Conservation (phyloP, 2,329 filamentous ascomycete species). For the Aspergillus carbonarius region DNA sequence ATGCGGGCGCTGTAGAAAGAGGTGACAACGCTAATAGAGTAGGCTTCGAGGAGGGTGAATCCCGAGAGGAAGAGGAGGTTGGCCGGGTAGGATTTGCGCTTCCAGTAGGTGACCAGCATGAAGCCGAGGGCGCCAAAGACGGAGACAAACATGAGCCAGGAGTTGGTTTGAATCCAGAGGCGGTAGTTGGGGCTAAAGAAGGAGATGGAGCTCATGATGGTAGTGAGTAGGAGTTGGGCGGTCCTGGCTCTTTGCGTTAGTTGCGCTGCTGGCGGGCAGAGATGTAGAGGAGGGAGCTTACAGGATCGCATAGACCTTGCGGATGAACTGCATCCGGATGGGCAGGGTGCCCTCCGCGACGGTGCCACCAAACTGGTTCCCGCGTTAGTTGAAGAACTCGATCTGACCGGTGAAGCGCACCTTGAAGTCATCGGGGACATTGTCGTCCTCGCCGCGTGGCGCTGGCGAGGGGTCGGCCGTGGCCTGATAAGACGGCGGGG, state of each 20-base stretch:
- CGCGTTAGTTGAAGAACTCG: neutral
- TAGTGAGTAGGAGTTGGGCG: conserved; percentile 86
- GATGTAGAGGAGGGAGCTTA: conserved; percentile 38
- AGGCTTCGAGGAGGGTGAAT: conserved; percentile 91
- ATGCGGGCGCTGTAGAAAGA: conserved; percentile 83
- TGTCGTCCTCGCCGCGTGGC: conserved; percentile 79
- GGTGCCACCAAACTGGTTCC: conserved; percentile 75
- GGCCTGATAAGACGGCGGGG: conserved; percentile 78
- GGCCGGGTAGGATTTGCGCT: conserved; percentile 89
- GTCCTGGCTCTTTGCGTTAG: conserved; percentile 51
- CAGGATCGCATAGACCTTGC: conserved; percentile 97
- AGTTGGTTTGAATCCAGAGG: conserved; percentile 79
- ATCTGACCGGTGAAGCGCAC: conserved; percentile 42
- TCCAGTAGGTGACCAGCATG: conserved; percentile 89
- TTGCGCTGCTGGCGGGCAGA: neutral
- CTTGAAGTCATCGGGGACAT: conserved; percentile 97
- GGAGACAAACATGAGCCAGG: conserved; percentile 82
- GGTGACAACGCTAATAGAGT: conserved; percentile 87
- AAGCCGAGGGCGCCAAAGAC: conserved; percentile 80
- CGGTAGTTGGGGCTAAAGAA: conserved; percentile 82
- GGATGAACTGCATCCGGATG: conserved; percentile 93
- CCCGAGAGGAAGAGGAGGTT: conserved; percentile 89
- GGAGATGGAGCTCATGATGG: conserved; percentile 74
- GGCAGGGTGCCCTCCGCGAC: conserved; percentile 92
- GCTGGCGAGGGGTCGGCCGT: conserved; percentile 59